phyloP scores from a whole-genome alignment of 2,329 filamentous ascomycete genomes.

The Pestalotiopsis sp. region DNA sequence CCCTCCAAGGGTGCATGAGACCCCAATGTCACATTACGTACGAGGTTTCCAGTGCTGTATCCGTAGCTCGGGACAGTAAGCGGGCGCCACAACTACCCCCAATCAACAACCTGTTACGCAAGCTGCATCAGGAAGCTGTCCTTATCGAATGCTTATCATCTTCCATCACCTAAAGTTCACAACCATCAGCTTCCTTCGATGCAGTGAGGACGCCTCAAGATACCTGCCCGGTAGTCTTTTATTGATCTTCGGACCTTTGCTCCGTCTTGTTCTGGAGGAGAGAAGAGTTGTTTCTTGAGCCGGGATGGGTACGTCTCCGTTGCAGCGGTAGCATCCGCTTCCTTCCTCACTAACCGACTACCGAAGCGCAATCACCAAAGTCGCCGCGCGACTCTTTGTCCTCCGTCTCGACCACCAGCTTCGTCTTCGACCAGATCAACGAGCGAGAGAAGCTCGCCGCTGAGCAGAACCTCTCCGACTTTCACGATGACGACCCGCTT shows the following conservation, averaged over 20 bases:
- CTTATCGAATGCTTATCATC: not conserved
- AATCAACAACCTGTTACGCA: not conserved
- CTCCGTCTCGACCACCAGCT: conserved; percentile 81
- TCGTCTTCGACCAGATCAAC: conserved; percentile 77
- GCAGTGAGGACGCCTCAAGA: not conserved
- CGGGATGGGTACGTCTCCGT: conserved; percentile 1
- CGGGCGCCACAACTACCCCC: not conserved
- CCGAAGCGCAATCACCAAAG: conserved; percentile 32
- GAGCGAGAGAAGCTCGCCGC: conserved; percentile 49
- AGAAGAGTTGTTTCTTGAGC: not conserved
- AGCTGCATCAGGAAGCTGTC: conserved; percentile 1
- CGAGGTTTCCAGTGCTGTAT: not conserved
- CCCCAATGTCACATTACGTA: not conserved
- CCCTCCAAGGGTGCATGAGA: not conserved
- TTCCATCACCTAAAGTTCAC: not conserved
- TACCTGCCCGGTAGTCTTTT: not conserved
- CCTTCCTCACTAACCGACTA: not conserved
- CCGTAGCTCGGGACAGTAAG: not conserved
- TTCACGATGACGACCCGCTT: conserved; percentile 50
- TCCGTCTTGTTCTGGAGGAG: not conserved
- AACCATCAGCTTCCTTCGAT: not conserved
- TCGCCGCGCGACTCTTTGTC: conserved; percentile 64
- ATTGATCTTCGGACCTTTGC: not conserved
- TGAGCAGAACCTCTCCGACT: conserved; percentile 35
- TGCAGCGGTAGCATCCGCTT: not conserved